phyloP scores from a whole-genome alignment of 208 protist genomes.

The Acanthamoeba triangularis region DNA sequence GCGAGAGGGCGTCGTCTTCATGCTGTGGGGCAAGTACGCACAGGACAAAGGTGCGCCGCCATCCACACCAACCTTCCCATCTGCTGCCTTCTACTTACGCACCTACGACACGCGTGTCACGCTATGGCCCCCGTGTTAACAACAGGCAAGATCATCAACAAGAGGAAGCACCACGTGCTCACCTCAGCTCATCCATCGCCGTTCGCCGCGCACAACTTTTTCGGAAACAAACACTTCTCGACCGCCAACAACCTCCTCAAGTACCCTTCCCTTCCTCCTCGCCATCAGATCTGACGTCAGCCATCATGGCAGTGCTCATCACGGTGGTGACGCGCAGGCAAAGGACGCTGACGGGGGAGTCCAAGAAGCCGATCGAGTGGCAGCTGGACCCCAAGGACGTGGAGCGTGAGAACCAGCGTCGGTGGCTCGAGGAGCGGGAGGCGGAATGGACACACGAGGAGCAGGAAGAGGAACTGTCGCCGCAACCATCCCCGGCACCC shows the following conservation, averaged over 20 bases:
- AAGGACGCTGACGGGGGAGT: neutral
- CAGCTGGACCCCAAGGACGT: constrained; percentile 5
- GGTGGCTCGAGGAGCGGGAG: neutral
- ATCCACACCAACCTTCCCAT: neutral
- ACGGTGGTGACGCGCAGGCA: no score
- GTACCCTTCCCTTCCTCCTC: no score
- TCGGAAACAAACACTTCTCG: constrained; percentile 88
- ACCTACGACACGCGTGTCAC: constrained; percentile 86
- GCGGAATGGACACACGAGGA: neutral
- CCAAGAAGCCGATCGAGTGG: constrained; percentile 13
- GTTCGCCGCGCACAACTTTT: constrained; percentile 83
- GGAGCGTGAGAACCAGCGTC: constrained; percentile 31
- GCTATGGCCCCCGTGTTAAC: constrained; percentile 89
- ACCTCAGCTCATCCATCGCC: constrained; percentile 91
- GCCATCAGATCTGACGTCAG: no score
- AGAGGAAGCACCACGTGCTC: constrained; percentile 94
- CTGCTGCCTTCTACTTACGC: neutral
- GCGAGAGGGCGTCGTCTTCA: constrained; percentile 91
- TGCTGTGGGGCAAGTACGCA: constrained; percentile 93
- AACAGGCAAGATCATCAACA: constrained; percentile 95
- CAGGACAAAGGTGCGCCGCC: neutral
- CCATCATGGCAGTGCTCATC: no score
- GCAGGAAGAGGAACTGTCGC: neutral
- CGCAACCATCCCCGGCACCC: neutral
- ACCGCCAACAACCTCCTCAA: constrained; percentile 87